These are phyloP conservation scores for Lasiodiplodia hormozganensis DNA, from an alignment of 2,329 filamentous ascomycete species.

Conservation along the genomic window DNA sequence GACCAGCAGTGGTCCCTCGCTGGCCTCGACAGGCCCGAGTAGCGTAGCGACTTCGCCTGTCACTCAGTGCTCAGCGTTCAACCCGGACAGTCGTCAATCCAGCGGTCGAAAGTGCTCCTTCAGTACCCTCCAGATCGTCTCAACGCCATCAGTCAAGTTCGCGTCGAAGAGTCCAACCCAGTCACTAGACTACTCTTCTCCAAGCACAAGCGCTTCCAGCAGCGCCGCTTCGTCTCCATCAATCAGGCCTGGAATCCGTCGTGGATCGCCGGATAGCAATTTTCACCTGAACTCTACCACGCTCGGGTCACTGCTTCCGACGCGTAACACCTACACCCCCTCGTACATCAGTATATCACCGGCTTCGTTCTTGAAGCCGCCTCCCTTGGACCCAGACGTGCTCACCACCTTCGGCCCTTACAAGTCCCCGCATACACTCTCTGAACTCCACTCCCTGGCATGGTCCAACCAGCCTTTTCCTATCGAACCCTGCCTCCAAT, in stretches of 20 bases:
- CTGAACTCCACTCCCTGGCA: slow-evolving; percentile 37
- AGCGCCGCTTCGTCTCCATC: neutral
- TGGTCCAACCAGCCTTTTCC: slow-evolving; percentile 33
- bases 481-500: slow-evolving; percentile 23
- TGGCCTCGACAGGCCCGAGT: neutral
- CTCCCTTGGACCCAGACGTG: neutral
- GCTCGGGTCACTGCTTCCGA: neutral
- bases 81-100: neutral
- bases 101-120: neutral
- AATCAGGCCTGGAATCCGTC: neutral
- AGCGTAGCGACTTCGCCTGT: slow-evolving; percentile 1
- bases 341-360: neutral
- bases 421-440: slow-evolving; percentile 39
- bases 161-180: too few relatives aligned
- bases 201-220: neutral
- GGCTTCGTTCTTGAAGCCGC: neutral
- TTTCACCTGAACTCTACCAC: neutral
- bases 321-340: neutral
- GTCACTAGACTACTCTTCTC: neutral
- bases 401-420: slow-evolving; percentile 11
- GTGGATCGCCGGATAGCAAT: neutral
- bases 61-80: neutral
- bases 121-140: neutral
- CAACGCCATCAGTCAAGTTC: neutral
- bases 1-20: neutral